A percentile compares a stretch with the other conserved stretches of the same genome.
phyloP scores from a whole-genome alignment of 768 basidiomycete genomes.

The Collybiopsis confluens region DNA sequence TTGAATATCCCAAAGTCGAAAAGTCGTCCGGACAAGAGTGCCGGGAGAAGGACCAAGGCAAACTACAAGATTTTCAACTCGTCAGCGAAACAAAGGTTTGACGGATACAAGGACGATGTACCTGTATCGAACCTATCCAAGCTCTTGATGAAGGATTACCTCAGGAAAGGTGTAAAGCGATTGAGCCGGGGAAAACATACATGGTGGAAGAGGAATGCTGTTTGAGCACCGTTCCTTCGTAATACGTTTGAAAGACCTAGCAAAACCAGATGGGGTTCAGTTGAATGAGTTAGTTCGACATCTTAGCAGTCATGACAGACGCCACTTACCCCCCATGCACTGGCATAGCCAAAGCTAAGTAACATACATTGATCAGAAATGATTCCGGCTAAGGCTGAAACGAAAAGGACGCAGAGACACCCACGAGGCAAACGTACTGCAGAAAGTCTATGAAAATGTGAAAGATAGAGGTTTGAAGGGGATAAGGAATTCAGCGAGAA shows the following conservation, averaged over 20 bases:
- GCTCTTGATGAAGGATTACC: no score
- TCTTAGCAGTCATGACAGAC: background rate
- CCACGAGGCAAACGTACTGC: constrained; percentile 3
- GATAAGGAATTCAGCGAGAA: no score
- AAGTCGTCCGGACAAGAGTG: constrained; percentile 42
- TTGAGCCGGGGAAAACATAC: no score
- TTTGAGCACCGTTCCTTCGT: background rate
- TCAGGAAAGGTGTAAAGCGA: no score
- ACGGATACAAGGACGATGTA: constrained; percentile 10
- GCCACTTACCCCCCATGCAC: constrained; percentile 38
- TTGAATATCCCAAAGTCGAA: constrained; percentile 52
- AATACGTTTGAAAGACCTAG: constrained; percentile 23
- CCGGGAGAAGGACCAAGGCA: constrained; percentile 38
- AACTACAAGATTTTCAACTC: constrained; percentile 26
- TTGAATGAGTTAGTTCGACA: no score
- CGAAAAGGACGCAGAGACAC: background rate
- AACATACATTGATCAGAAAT: no score
- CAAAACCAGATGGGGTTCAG: background rate
- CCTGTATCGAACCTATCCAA: constrained; percentile 58
- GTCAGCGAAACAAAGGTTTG: background rate
- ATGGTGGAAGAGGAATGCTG: constrained; percentile 4
- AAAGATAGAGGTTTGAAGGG: background rate
- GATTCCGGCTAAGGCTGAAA: background rate
- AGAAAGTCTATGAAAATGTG: background rate
- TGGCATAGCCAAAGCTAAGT: constrained; percentile 42